phyloP scores from a whole-genome alignment of 2,329 filamentous ascomycete genomes.

The Fusarium scirpi region DNA sequence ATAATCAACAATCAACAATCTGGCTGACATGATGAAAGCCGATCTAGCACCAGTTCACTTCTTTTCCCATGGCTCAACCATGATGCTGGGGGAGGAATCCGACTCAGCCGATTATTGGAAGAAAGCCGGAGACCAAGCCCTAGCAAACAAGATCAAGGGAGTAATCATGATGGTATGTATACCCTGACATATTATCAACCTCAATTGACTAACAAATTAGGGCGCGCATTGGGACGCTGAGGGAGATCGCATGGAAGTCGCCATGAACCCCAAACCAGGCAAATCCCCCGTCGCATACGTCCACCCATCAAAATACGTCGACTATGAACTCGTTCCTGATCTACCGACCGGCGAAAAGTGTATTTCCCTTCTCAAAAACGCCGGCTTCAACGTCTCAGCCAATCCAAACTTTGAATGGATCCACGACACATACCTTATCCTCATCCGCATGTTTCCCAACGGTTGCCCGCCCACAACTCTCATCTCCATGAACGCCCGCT shows the following conservation, averaged over 20 bases:
- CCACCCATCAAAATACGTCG: conserved; percentile 71
- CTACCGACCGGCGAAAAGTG: conserved; percentile 63
- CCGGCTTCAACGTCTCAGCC: conserved; percentile 65
- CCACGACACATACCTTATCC: conserved; percentile 76
- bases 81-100: conserved; percentile 44
- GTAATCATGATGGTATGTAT: conserved; percentile 39
- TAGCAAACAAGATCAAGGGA: conserved; percentile 38
- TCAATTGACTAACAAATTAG: not conserved
- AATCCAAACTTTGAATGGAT: conserved; percentile 76
- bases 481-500: conserved; percentile 43
- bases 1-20: too few species aligned
- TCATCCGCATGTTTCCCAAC: conserved; percentile 76
- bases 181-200: accelerated
- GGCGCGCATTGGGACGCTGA: conserved; percentile 72
- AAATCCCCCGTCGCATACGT: conserved; percentile 77
- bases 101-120: conserved; percentile 41
- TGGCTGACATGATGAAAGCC: conserved; percentile 17
- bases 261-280: conserved; percentile 68
- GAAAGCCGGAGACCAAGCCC: conserved; percentile 39
- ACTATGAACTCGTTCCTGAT: conserved; percentile 72
- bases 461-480: conserved; percentile 73
- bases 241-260: conserved; percentile 68
- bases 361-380: conserved; percentile 59
- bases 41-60: conserved; percentile 38
- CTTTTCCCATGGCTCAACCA: conserved; percentile 45